A percentile compares a stretch with the other conserved stretches of the same genome.
Evolutionary conservation across 129 eudicot species (phyloP).

Genomic region (Helianthus annuus): DNA sequence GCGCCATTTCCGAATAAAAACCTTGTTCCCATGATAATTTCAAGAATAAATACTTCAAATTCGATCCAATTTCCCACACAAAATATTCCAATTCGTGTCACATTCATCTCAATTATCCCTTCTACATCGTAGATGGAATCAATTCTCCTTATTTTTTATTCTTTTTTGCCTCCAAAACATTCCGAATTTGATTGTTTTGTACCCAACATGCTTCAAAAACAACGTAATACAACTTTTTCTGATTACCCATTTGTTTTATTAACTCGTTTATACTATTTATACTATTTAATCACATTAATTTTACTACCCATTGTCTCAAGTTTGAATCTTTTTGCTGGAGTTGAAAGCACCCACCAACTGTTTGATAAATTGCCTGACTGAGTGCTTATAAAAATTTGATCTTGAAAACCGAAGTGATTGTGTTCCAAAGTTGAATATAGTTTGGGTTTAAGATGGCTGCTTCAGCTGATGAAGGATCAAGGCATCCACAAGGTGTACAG

Average conservation of each 20-base stretch:
- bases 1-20: conserved; percentile 18
- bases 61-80: background rate
- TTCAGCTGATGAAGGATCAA: conserved; percentile 46
- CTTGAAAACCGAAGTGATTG: background rate
- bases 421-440: background rate
- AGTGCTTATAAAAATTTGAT: background rate
- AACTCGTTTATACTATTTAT: conserved; percentile 19
- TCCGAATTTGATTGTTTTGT: conserved; percentile 10
- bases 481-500: conserved; percentile 62
- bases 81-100: conserved; percentile 31
- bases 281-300: conserved; percentile 27
- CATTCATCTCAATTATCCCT: conserved; percentile 26
- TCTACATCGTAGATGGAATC: conserved; percentile 19
- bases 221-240: conserved; percentile 18
- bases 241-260: background rate
- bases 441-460: conserved; percentile 28
- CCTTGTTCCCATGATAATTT: conserved; percentile 23
- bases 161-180: background rate
- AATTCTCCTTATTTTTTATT: conserved; percentile 9
- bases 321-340: conserved; percentile 2
- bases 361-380: conserved; percentile 19
- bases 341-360: conserved; percentile 14
- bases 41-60: conserved; percentile 20
- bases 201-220: conserved; percentile 22
- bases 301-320: conserved; percentile 10